Evolutionary conservation across 2,329 filamentous ascomycete genomes (phyloP).

Genomic region (Proliferodiscus dingleyae): DNA sequence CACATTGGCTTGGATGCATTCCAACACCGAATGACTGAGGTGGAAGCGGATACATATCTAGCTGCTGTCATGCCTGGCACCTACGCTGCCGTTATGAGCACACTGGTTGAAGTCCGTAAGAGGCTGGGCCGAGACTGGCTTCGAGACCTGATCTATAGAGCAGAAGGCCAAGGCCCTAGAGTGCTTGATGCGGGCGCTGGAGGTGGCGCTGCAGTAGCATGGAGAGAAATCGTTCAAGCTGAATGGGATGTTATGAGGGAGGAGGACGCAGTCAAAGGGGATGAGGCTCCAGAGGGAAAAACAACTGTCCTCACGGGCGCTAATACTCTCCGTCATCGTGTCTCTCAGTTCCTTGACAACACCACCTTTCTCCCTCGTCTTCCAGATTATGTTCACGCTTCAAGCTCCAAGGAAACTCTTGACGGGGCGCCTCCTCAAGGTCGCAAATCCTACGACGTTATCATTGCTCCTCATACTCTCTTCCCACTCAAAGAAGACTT

Average conservation of each 20-base stretch:
- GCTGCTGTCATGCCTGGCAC: conserved; percentile 64
- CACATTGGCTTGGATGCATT: conserved; percentile 60
- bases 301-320: conserved; percentile 78
- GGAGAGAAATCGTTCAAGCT: conserved; percentile 71
- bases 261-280: conserved; percentile 38
- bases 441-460: conserved; percentile 80
- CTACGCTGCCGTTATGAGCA: conserved; percentile 63
- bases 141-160: conserved; percentile 50
- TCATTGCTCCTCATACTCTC: conserved; percentile 82
- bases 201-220: conserved; percentile 69
- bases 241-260: conserved; percentile 72
- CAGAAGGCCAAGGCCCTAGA: conserved; percentile 50
- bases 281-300: conserved; percentile 59
- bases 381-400: conserved; percentile 75
- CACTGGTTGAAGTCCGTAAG: conserved; percentile 68
- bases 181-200: conserved; percentile 72
- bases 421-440: conserved; percentile 52
- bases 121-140: conserved; percentile 69
- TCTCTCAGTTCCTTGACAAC: conserved; percentile 74
- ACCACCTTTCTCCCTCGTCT: conserved; percentile 88
- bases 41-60: conserved; percentile 70
- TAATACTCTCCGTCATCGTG: conserved; percentile 66
- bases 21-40: conserved; percentile 64
- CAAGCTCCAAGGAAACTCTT: conserved; percentile 54
- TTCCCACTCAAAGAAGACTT: conserved; percentile 72